Conservation (phyloP, 768 basidiomycete genomes). For the Amanita thiersii region DNA sequence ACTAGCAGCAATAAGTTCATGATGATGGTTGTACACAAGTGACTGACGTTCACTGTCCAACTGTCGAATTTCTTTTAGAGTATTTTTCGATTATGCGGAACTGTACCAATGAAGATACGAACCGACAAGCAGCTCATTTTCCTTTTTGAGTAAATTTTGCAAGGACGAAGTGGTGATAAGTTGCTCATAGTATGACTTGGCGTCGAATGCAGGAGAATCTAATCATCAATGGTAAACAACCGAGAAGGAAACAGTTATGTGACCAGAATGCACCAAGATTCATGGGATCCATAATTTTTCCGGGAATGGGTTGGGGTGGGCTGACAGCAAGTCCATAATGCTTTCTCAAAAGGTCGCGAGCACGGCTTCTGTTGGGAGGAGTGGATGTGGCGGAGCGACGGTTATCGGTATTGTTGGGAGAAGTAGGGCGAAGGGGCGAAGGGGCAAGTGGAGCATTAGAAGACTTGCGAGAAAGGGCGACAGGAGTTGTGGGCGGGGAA, state of each 20-base stretch:
- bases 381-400: constrained; percentile 22
- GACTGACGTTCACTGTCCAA: constrained; percentile 85
- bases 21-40: constrained; percentile 92
- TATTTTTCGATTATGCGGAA: not conserved
- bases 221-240: not conserved
- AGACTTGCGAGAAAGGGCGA: constrained; percentile 15
- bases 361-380: constrained; percentile 43
- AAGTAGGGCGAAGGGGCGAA: constrained; percentile 38
- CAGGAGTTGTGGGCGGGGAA: constrained; percentile 11
- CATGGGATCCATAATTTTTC: constrained; percentile 66
- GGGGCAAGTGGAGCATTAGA: constrained; percentile 26
- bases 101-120: constrained; percentile 1
- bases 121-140: constrained; percentile 79
- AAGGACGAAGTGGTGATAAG: constrained; percentile 77
- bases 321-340: constrained; percentile 84
- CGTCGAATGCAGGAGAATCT: constrained; percentile 82
- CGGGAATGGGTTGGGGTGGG: constrained; percentile 51
- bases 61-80: constrained; percentile 68
- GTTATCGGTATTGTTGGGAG: constrained; percentile 15
- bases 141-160: constrained; percentile 62
- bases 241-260: not conserved
- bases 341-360: constrained; percentile 72
- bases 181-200: constrained; percentile 79
- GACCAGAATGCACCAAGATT: constrained; percentile 53
- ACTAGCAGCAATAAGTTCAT: constrained; percentile 89